Percentiles rank a stretch among this genome's conserved stretches.
Evolutionary conservation across 441 rosid genomes (phyloP).

Genomic region (Breynia disticha): DNA sequence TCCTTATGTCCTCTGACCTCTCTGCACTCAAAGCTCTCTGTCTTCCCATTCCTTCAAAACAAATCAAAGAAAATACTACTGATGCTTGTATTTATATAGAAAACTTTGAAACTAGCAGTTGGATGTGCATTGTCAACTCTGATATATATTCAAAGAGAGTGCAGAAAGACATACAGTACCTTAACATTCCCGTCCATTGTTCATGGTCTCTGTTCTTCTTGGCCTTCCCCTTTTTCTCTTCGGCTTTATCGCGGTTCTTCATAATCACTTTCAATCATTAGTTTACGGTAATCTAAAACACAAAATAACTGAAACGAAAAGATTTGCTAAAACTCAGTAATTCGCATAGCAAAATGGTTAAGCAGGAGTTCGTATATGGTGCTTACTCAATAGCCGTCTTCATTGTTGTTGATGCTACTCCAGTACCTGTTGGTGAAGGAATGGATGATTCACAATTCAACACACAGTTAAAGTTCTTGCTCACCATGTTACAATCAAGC

Average conservation of each 20-base stretch:
- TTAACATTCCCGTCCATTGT: not conserved
- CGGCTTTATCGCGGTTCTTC: constrained; percentile 7
- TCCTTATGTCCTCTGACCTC: no score
- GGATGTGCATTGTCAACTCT: no score
- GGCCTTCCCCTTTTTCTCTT: constrained; percentile 15
- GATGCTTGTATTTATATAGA: no score
- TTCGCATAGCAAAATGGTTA: no score
- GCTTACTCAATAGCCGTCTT: constrained; percentile 10
- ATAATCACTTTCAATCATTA: not conserved
- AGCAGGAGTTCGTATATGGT: not conserved
- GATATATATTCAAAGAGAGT: not conserved
- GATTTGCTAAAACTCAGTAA: no score
- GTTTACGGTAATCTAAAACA: not conserved
- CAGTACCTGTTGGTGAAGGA: not conserved
- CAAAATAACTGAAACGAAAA: not conserved
- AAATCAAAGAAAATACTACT: no score
- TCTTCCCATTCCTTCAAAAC: no score
- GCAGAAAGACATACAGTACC: not conserved
- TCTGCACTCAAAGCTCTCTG: no score
- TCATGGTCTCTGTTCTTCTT: constrained; percentile 2
- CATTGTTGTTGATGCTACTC: constrained; percentile 1
- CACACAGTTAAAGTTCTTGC: constrained; percentile 7
- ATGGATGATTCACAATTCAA: constrained; percentile 12
- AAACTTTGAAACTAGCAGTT: no score
- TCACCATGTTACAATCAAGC: not conserved